Conservation (phyloP, 2,329 filamentous ascomycete species). For the Plectosphaerella cucumerina region DNA sequence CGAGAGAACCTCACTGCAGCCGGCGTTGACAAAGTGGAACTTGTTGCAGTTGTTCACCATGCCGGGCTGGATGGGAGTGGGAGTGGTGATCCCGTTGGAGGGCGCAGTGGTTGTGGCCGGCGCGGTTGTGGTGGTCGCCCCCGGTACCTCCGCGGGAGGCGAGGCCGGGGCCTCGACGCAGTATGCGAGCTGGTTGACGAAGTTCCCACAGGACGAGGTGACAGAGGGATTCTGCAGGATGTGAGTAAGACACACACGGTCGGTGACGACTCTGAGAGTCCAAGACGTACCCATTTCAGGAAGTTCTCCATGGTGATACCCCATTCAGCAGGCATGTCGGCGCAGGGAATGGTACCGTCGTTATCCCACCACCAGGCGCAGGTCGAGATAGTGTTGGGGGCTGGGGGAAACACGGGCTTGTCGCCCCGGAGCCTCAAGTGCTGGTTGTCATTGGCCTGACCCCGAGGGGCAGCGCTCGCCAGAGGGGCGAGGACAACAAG, state of each 20-base stretch:
- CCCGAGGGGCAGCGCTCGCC: not conserved
- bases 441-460: not conserved
- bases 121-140: not conserved
- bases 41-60: conserved; percentile 12
- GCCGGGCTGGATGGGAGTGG: conserved; percentile 7
- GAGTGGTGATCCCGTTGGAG: conserved; percentile 3
- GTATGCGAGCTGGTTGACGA: not conserved
- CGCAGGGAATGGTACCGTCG: not conserved
- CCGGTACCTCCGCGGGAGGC: not conserved
- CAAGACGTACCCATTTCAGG: not conserved
- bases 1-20: conserved; percentile 3
- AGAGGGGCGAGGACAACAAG: not conserved
- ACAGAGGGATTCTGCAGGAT: conserved; percentile 1
- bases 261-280: not conserved
- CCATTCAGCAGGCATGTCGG: not conserved
- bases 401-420: not conserved
- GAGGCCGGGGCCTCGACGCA: conserved; percentile 1
- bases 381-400: not conserved
- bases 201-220: conserved; percentile 1
- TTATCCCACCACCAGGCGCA: conserved; percentile 1
- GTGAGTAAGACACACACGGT: not conserved
- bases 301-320: not conserved
- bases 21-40: conserved; percentile 11
- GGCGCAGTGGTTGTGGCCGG: not conserved
- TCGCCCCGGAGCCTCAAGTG: not conserved